A percentile compares a stretch with the other conserved stretches of the same genome.
Conservation (phyloP, 2,329 filamentous ascomycete species). For the Aspergillus hiratsukae region DNA sequence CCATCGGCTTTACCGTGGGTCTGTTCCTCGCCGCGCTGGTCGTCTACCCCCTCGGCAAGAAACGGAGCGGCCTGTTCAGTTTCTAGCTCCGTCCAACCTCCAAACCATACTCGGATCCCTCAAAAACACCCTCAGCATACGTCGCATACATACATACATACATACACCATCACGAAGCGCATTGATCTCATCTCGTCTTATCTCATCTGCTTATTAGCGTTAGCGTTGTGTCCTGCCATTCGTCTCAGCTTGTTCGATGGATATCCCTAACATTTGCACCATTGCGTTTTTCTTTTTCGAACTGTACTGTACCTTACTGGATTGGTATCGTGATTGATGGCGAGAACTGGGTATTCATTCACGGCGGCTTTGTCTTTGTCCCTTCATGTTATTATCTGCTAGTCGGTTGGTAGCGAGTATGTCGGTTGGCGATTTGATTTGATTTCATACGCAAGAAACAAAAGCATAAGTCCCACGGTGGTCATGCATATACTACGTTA, state of each 20-base stretch:
- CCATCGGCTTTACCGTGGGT: slow-evolving; percentile 48
- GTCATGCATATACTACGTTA: no score
- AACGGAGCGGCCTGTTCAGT: slow-evolving; percentile 47
- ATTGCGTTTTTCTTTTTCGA: background rate
- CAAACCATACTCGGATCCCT: background rate
- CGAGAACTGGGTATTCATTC: background rate
- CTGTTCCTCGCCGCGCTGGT: slow-evolving; percentile 46
- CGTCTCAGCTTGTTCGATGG: background rate
- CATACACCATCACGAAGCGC: background rate
- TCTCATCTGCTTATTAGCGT: background rate
- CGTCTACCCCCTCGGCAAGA: slow-evolving; percentile 47
- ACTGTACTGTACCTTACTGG: background rate
- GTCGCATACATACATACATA: background rate
- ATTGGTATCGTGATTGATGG: background rate
- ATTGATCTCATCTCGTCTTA: background rate
- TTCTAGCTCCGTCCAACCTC: slow-evolving; percentile 25
- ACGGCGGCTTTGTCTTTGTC: background rate
- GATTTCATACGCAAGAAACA: background rate
- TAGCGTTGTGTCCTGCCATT: background rate
- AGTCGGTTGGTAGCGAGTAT: background rate
- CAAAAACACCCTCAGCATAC: background rate
- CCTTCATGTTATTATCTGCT: background rate
- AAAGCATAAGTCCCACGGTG: background rate
- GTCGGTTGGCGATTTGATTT: background rate
- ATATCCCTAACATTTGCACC: background rate